phyloP scores from a whole-genome alignment of 768 basidiomycete genomes.

The Boletus speciosus region DNA sequence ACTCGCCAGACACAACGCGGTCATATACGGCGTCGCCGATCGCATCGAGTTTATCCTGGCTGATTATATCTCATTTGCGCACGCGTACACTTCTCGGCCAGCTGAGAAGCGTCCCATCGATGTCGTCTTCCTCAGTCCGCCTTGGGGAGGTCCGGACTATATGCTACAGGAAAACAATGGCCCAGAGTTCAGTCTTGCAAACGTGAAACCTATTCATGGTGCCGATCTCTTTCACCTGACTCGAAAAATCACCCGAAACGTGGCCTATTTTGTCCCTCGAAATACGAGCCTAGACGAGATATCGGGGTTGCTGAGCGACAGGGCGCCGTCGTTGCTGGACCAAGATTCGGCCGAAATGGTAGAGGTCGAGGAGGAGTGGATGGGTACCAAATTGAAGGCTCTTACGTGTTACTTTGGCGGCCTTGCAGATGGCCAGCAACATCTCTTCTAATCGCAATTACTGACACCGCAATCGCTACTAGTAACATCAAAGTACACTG shows the following conservation, averaged over 20 bases:
- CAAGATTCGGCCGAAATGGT: conserved; percentile 48
- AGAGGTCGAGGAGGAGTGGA: conserved; percentile 97
- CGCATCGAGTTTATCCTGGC: conserved; percentile 91
- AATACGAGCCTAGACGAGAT: conserved; percentile 77
- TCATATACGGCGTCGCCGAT: conserved; percentile 90
- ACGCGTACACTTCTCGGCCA: conserved; percentile 40
- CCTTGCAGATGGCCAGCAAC: conserved; percentile 63
- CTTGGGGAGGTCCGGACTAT: conserved; percentile 90
- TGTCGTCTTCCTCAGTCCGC: conserved; percentile 89
- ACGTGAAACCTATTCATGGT: conserved; percentile 79
- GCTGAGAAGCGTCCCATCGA: conserved; percentile 58
- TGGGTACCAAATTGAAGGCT: conserved; percentile 89
- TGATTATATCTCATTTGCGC: conserved; percentile 82
- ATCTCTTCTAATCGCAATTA: conserved; percentile 42
- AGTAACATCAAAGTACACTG: not conserved
- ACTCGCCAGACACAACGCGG: conserved; percentile 90
- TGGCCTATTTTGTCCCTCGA: conserved; percentile 88
- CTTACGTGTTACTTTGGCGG: conserved; percentile 94
- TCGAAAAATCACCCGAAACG: conserved; percentile 67
- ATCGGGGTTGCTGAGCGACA: conserved; percentile 41
- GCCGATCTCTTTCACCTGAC: conserved; percentile 75
- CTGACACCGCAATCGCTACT: not conserved
- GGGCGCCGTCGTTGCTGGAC: not conserved
- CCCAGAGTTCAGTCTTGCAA: conserved; percentile 63
- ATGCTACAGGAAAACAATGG: conserved; percentile 31